Evolutionary conservation across 441 rosid species (phyloP).

Genomic region (Sinapis alba): DNA sequence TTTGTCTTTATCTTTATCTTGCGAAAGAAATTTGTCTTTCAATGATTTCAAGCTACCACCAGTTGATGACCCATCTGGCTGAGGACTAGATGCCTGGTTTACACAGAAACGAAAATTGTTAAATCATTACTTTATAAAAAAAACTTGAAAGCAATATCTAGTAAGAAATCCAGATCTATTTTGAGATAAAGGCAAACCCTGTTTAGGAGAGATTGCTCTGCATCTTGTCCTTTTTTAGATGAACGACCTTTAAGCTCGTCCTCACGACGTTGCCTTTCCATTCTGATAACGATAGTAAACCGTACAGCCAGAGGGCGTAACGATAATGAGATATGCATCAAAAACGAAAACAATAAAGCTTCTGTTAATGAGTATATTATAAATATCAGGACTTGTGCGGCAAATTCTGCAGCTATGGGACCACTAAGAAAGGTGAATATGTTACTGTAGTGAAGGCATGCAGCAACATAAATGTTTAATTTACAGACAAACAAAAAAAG

Average conservation of each 20-base stretch:
- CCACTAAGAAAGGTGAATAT: conserved; percentile 6
- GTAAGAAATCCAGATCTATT: conserved; percentile 8
- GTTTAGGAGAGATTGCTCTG: conserved; percentile 64
- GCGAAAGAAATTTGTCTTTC: conserved; percentile 61
- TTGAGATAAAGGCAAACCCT: conserved; percentile 48
- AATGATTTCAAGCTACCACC: conserved; percentile 66
- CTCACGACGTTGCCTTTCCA: conserved; percentile 82
- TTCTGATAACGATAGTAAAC: conserved; percentile 44
- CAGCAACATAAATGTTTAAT: conserved; percentile 4
- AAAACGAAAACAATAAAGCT: conserved; percentile 10
- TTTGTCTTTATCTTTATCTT: conserved; percentile 50
- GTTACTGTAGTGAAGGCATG: neutral
- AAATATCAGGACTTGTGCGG: conserved; percentile 9
- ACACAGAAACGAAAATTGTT: conserved; percentile 22
- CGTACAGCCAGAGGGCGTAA: neutral
- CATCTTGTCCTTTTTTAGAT: conserved; percentile 69
- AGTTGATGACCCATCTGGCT: conserved; percentile 58
- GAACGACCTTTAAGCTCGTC: conserved; percentile 69
- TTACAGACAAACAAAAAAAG: conserved; percentile 6
- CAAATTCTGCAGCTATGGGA: conserved; percentile 11
- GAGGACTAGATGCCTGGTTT: conserved; percentile 71
- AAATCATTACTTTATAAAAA: conserved; percentile 4
- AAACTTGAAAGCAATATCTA: conserved; percentile 5
- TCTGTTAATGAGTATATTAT: neutral
- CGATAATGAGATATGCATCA: conserved; percentile 10